A percentile compares a stretch with the other conserved stretches of the same genome.
Evolutionary conservation across 345 rosid species (phyloP).

Genomic region (Eucalyptus polyanthemos): DNA sequence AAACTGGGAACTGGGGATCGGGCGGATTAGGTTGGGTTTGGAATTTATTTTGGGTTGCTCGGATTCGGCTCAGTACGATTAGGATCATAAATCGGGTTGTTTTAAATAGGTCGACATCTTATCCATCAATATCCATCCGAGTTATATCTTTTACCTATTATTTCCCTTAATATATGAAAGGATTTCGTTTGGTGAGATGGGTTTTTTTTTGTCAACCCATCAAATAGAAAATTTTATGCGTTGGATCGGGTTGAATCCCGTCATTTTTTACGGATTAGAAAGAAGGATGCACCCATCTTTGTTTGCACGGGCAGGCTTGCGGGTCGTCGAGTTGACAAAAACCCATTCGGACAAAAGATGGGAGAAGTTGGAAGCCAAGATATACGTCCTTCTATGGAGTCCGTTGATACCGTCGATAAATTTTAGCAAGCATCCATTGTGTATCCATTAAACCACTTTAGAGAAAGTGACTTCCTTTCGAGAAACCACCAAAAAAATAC

Average conservation of each 20-base stretch:
- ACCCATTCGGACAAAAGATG: background rate
- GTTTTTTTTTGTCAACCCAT: background rate
- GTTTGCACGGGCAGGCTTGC: background rate
- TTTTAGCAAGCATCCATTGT: background rate
- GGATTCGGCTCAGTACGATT: background rate
- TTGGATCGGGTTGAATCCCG: background rate
- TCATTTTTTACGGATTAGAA: background rate
- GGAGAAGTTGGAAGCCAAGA: background rate
- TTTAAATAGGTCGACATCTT: background rate
- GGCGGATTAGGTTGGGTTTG: background rate
- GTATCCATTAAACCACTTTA: background rate
- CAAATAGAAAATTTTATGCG: background rate
- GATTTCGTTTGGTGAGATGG: background rate
- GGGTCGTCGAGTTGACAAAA: background rate
- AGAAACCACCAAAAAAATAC: background rate
- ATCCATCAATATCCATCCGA: background rate
- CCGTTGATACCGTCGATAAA: accelerated
- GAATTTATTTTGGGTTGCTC: background rate
- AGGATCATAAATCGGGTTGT: background rate
- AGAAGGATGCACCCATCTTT: background rate
- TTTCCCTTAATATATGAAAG: background rate
- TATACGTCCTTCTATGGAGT: background rate
- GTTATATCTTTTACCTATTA: background rate
- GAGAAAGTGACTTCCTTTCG: background rate
- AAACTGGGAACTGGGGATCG: background rate